phyloP scores from a whole-genome alignment of 116 monocot genomes.

The Dioscorea cayenensis region DNA sequence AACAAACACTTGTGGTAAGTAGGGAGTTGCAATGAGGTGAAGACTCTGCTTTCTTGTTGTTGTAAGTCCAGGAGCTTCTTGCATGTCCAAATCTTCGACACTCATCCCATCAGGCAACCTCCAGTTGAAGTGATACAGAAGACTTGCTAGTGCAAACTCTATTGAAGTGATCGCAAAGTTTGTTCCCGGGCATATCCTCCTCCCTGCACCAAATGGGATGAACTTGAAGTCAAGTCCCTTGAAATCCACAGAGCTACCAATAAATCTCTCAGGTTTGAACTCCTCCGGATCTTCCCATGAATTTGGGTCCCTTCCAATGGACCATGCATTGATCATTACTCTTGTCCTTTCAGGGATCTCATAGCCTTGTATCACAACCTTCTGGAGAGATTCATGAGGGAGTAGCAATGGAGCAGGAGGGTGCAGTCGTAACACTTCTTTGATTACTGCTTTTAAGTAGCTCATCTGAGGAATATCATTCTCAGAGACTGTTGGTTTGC shows the following conservation, averaged over 20 bases:
- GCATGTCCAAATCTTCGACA: neutral
- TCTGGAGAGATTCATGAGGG: neutral
- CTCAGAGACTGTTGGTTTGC: neutral
- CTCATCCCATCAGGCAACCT: neutral
- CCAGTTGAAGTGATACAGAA: neutral
- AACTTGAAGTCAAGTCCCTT: neutral
- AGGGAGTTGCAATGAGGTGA: neutral
- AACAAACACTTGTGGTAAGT: no score
- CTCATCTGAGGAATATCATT: neutral
- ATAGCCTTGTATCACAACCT: neutral
- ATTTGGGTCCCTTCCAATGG: neutral
- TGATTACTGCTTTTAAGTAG: neutral
- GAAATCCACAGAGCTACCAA: neutral
- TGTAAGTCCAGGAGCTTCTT: neutral
- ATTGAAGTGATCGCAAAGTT: neutral
- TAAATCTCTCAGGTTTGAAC: neutral
- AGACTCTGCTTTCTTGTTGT: neutral
- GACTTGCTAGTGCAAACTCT: neutral
- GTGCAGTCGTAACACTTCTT: neutral
- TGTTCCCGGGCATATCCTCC: neutral
- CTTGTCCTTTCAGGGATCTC: neutral
- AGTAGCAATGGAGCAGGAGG: neutral
- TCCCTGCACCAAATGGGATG: conserved; percentile 2
- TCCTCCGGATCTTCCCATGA: neutral
- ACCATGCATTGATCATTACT: neutral